Evolutionary conservation across 2,329 filamentous ascomycete species (phyloP), one percentile per base, ranked within the genome.

Genomic region (Mollisiaceae sp.): DNA sequence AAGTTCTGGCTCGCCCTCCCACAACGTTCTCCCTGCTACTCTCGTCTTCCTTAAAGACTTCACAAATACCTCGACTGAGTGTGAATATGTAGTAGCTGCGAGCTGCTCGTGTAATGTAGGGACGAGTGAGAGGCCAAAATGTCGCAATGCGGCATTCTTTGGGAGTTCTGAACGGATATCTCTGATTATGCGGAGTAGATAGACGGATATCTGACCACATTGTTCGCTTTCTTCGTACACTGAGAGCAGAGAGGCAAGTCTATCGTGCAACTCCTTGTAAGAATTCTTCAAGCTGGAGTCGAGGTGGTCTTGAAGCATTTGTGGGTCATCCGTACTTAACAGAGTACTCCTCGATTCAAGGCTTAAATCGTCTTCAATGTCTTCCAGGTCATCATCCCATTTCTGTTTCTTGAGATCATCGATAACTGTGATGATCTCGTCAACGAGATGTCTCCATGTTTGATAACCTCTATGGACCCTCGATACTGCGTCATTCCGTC

Each of bases 1-100:
- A 50, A 97, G 76, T 32, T 87, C 82, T 0, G 91, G 91, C 43
- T 86, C 82, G 0, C 91, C 91, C 75, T 96, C 93, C 94, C 94
- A 97, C 0, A 97, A 81, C 0, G 86, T 83, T 60, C 88, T 83
- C 8, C 89, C 88, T 1, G 84, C 82, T 0, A 91, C 83, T 35
- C 74, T 79, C 62, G 79, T 83, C 56, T 80, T 77, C 47, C 85
- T 76, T 0, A 79, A 76, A 2, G 75, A 74, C n/a, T 75, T 75
- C 1, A 77, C 70, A 60, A 89, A 81, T 60, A 82, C 74, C 60
- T 84, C 77, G 39, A 91, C 73, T 0, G 86, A 80, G 0, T 80
- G 75, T 14, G 77, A 73, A 0, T 84, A 80, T 1, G 91, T 83
- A 35, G 84, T 79, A 2, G 75, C 74, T 0, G 86, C 88, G 4